Evolutionary conservation across 2,329 filamentous ascomycete genomes (phyloP).

Genomic region (Aspergillus pseudoglaucus): DNA sequence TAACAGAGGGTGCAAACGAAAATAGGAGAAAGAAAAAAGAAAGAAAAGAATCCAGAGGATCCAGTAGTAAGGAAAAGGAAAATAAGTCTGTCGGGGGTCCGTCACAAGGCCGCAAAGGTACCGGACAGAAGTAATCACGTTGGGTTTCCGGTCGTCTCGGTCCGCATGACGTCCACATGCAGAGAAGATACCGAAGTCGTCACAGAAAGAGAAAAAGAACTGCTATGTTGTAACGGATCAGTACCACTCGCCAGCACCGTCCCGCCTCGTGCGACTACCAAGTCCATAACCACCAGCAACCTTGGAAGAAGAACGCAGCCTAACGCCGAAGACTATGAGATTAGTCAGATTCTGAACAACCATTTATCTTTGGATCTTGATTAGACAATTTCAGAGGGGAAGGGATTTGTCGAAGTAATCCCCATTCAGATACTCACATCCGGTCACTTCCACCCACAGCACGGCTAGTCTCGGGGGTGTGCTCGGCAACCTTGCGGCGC

Average conservation of each 20-base stretch:
- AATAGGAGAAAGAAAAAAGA: slow-evolving; percentile 21
- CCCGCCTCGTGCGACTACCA: slow-evolving; percentile 48
- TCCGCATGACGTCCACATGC: slow-evolving; percentile 21
- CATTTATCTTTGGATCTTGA: no score
- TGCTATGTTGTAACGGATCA: slow-evolving; percentile 30
- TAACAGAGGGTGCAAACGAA: slow-evolving; percentile 31
- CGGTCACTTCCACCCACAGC: slow-evolving; percentile 75
- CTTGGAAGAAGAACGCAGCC: slow-evolving; percentile 77
- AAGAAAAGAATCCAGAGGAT: slow-evolving; percentile 13
- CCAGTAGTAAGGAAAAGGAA: slow-evolving; percentile 19
- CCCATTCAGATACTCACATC: slow-evolving; percentile 82
- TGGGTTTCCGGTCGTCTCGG: slow-evolving; percentile 23
- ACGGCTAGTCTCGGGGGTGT: slow-evolving; percentile 67
- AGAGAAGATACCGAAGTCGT: slow-evolving; percentile 4
- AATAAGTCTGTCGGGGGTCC: slow-evolving; percentile 25
- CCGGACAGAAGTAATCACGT: slow-evolving; percentile 14
- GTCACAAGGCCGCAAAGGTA: slow-evolving; percentile 18
- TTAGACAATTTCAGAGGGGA: no score
- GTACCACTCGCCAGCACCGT: slow-evolving; percentile 40
- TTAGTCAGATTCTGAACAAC: slow-evolving; percentile 66
- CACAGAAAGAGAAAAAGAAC: slow-evolving; percentile 10
- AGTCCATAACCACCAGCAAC: slow-evolving; percentile 51
- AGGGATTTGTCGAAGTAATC: slow-evolving; percentile 60
- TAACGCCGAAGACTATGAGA: slow-evolving; percentile 76
- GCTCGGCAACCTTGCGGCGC: slow-evolving; percentile 79